Evolutionary conservation across 148 eudicot genomes (phyloP).

Genomic region (Camellia japonica): DNA sequence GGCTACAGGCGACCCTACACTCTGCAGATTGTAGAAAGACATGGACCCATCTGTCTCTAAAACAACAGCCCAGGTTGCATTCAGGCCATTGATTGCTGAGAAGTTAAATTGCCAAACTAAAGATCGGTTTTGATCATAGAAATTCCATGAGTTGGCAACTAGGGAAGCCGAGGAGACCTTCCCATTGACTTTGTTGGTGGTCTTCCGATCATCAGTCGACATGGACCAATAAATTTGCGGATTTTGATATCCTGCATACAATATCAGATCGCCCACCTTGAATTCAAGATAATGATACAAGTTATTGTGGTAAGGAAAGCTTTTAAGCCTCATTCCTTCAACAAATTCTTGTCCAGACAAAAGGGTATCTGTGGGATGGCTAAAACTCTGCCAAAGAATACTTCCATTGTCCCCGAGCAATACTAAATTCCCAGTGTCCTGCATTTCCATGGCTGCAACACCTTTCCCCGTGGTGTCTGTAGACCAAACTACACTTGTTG

Average conservation of each 20-base stretch:
- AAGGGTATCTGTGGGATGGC: slow-evolving; percentile 30
- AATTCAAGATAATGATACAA: slow-evolving; percentile 19
- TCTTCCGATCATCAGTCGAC: slow-evolving; percentile 9
- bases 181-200: neutral
- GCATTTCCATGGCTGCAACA: slow-evolving; percentile 24
- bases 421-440: slow-evolving; percentile 28
- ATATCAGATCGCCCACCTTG: slow-evolving; percentile 11
- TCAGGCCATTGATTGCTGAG: neutral
- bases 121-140: slow-evolving; percentile 11
- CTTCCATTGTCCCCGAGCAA: slow-evolving; percentile 11
- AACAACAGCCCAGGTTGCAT: slow-evolving; percentile 18
- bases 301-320: slow-evolving; percentile 5
- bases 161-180: slow-evolving; percentile 15
- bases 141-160: slow-evolving; percentile 18
- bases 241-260: slow-evolving; percentile 23
- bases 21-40: slow-evolving; percentile 18
- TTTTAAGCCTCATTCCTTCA: slow-evolving; percentile 23
- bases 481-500: slow-evolving; percentile 28
- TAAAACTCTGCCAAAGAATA: slow-evolving; percentile 32
- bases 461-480: slow-evolving; percentile 23
- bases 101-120: slow-evolving; percentile 21
- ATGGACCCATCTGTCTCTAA: slow-evolving; percentile 17
- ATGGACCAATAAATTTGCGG: slow-evolving; percentile 26
- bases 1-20: neutral
- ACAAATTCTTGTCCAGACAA: slow-evolving; percentile 20